These are phyloP conservation scores for Skeletonema costatum DNA, from an alignment of 108 stramenopile species.

Conservation along the genomic window DNA sequence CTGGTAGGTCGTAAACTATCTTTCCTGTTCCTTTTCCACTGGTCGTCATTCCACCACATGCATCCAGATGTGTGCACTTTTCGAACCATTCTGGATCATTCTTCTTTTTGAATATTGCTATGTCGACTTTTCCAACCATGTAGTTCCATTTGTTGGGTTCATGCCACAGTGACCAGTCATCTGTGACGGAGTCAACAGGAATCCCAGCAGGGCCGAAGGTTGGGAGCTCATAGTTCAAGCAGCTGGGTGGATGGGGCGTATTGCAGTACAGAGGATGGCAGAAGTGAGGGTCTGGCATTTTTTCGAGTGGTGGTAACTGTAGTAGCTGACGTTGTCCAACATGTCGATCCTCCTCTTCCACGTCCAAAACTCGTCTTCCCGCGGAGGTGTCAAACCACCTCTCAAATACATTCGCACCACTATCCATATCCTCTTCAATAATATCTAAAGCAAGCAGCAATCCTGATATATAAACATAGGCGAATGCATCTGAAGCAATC, in stretches of 20 bases:
- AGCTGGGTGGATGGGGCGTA: slow-evolving; percentile 43
- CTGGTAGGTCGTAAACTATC: slow-evolving; percentile 42
- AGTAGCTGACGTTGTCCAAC: slow-evolving; percentile 8
- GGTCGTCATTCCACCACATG: slow-evolving; percentile 48
- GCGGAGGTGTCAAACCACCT: slow-evolving; percentile 33
- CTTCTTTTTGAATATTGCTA: slow-evolving; percentile 30
- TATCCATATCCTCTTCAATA: slow-evolving; percentile 47
- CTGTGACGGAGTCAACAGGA: slow-evolving; percentile 6
- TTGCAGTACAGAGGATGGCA: slow-evolving; percentile 49
- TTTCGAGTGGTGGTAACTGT: slow-evolving; percentile 17
- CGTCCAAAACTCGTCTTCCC: slow-evolving; percentile 1
- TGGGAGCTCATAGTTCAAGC: slow-evolving; percentile 55
- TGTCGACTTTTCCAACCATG: slow-evolving; percentile 51
- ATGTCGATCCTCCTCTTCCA: not conserved
- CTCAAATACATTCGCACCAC: slow-evolving; percentile 32
- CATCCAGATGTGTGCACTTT: slow-evolving; percentile 47
- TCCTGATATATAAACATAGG: slow-evolving; percentile 48
- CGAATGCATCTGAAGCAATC: slow-evolving; percentile 54
- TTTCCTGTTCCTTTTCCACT: slow-evolving; percentile 15
- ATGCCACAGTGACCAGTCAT: slow-evolving; percentile 41
- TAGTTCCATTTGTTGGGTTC: slow-evolving; percentile 33
- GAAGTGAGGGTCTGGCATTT: slow-evolving; percentile 35
- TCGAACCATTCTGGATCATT: slow-evolving; percentile 45
- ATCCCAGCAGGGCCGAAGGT: slow-evolving; percentile 50
- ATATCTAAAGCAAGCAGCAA: slow-evolving; percentile 47